Percentiles rank a stretch among this genome's conserved stretches.
phyloP scores from a whole-genome alignment of 2,329 filamentous ascomycete species.

The Didymella exigua region DNA sequence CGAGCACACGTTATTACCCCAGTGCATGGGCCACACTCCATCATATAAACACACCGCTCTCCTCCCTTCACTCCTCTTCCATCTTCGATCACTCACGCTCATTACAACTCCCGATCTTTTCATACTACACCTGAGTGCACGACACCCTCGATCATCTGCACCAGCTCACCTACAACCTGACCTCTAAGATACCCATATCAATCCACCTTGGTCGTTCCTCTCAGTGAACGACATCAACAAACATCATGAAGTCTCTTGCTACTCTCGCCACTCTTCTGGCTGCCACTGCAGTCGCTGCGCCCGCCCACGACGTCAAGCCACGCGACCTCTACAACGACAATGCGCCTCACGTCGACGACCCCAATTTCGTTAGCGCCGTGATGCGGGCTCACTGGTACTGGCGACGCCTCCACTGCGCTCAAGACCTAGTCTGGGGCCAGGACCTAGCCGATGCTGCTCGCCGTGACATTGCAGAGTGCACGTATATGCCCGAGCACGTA shows the following conservation, averaged over 20 bases:
- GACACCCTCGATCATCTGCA: neutral
- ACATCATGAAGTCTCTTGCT: slow-evolving; percentile 36
- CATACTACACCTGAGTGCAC: slow-evolving; percentile 1
- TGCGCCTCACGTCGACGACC: slow-evolving; percentile 35
- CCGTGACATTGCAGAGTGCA: slow-evolving; percentile 34
- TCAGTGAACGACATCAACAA: slow-evolving; percentile 9
- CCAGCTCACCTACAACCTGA: slow-evolving; percentile 12
- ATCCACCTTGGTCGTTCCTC: slow-evolving; percentile 16
- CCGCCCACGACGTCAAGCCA: slow-evolving; percentile 19
- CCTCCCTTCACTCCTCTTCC: neutral
- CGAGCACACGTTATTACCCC: slow-evolving; percentile 1
- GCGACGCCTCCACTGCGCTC: slow-evolving; percentile 45
- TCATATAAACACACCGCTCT: slow-evolving; percentile 12
- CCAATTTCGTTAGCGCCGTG: slow-evolving; percentile 39
- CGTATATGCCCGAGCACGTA: slow-evolving; percentile 36
- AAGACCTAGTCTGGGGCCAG: slow-evolving; percentile 42
- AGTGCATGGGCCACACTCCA: neutral
- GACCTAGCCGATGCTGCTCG: slow-evolving; percentile 35
- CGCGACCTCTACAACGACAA: slow-evolving; percentile 26
- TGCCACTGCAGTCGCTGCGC: slow-evolving; percentile 32
- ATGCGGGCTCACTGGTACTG: slow-evolving; percentile 47
- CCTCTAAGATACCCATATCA: slow-evolving; percentile 23
- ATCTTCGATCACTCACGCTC: slow-evolving; percentile 18
- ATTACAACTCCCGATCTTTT: slow-evolving; percentile 9
- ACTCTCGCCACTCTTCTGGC: slow-evolving; percentile 27